Conservation (phyloP, 495 filamentous ascomycete genomes). For the Talaromyces trachyspermus region DNA sequence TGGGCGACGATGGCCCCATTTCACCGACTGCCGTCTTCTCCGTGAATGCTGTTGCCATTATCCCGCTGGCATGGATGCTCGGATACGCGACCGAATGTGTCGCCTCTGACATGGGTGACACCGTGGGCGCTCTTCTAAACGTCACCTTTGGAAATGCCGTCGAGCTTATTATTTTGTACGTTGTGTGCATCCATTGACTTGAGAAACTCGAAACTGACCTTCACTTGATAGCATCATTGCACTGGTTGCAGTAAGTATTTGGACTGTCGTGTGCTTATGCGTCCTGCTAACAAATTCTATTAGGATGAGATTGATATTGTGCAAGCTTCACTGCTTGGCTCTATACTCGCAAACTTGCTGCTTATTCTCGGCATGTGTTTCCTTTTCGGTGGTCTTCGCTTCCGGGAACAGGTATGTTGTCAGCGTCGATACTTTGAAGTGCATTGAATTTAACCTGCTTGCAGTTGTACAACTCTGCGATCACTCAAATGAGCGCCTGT, state of each 20-base stretch:
- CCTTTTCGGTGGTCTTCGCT: conserved; percentile 76
- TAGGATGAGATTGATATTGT: conserved; percentile 81
- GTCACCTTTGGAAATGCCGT: conserved; percentile 88
- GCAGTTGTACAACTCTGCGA: conserved; percentile 86
- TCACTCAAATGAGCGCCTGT: conserved; percentile 93
- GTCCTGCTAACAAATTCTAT: conserved; percentile 23
- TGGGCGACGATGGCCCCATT: conserved; percentile 21
- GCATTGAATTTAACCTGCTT: conserved; percentile 21
- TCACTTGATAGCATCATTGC: conserved; percentile 41
- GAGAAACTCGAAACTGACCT: conserved; percentile 22
- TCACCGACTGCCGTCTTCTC: conserved; percentile 55
- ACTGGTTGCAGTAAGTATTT: conserved; percentile 44
- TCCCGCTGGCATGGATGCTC: conserved; percentile 74
- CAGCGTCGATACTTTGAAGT: not conserved
- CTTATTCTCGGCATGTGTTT: conserved; percentile 90
- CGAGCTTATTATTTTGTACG: conserved; percentile 78
- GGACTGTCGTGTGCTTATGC: conserved; percentile 13
- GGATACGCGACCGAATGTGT: conserved; percentile 78
- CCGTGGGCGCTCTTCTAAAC: conserved; percentile 73
- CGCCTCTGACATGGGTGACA: conserved; percentile 69
- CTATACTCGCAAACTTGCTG: conserved; percentile 79
- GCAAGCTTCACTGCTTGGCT: conserved; percentile 80
- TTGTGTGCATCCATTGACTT: conserved; percentile 4
- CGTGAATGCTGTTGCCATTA: conserved; percentile 77
- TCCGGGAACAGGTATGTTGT: conserved; percentile 65